Evolutionary conservation across 345 rosid genomes (phyloP), one percentile per base, ranked within the genome.

Genomic region (Euphorbia pulcherrima): DNA sequence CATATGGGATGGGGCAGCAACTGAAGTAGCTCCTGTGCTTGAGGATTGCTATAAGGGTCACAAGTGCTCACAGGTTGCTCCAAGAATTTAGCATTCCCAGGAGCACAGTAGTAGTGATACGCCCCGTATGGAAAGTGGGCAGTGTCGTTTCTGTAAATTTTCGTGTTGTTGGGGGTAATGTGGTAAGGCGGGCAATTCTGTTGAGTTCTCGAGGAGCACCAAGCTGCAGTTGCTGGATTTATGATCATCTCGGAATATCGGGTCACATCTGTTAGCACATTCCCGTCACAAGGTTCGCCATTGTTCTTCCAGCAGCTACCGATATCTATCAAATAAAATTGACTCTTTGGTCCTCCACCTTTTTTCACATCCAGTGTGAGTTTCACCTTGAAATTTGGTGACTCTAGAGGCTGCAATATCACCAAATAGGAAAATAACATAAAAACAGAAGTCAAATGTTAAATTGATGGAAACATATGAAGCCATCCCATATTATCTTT

Each of bases 361-460:
- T 66, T 46, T 61, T 61, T 75, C 47, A 75, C 58, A 71, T 75
- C 75, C 75, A 75, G 37, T 29, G 79, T 75, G 68, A 75, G 11
- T 62, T 62, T 67, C 16, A 75, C 79, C 75, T 75, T 75, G 68
- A 75, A 75, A 62, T 75, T 67, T 26, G 79, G 79, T 0, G 75
- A 70, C 57, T 75, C 79, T 48, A 72, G 79, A 64, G 84, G 97
- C 97, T 92, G 84, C 11, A 73, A 73, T 53, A n/a, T 18, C 58
- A 50, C 29, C 0, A 44, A 46, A 10, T 62, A 0, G 28, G 40
- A 29, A n/a, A 5, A 16, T 6, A 7, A n/a, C 39, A 29, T 11
- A 33, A 33, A 33, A 2, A 33, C 7, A 33, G 37, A 33, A 33
- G 37, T 33, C 37, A n/a, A 23, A 24, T 39, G 52, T 57, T 7